Base-by-base conservation (phyloP, 805 yeast species). In the Myxozyma vanderwaltii region DNA sequence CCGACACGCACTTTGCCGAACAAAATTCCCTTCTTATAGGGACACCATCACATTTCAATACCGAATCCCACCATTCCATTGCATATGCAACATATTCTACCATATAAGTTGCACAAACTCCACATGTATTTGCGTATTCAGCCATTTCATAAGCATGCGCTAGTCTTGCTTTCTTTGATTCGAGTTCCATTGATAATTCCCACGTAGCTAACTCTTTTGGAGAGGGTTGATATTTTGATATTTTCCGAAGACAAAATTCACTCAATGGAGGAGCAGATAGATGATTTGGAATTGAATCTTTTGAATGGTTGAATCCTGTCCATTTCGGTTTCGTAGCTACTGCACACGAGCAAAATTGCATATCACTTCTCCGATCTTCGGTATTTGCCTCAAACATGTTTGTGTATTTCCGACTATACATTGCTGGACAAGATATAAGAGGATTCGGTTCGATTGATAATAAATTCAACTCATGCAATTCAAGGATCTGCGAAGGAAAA, bases 381-480 rank as follows among this genome's bases (percentile, higher is more conserved):
- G 27, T 6, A n/a, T 27, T 48, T 7, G 19, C 7, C 15, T 33
- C 48, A 26, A 17, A n/a, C 21, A 13, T n/a, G 2, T n/a, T 27
- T 3, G 13, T 10, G 2, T 13, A 10, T n/a, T 29, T 38, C n/a
- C 41, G 44, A 29, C 17, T 27, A 27, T 26, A 38, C 17, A 38
- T n/a, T 4, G 52, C 61, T 0, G 73, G 74, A 12, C 61, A 61
- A 38, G 59, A 51, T 4, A 63, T 21, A 27, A 76, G 69, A 13
- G 74, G 73, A 48, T 76, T 76, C 8, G 79, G 78, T 39, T 69
- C 64, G n/a, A 73, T 64, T 3, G 75, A 66, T 29, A 76, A 58
- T 10, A 69, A 62, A 17, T 56, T 54, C 45, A 76, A 69, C 6
- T 60, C 38, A 6, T 61, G 62, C 40, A 76, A 63, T 4, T 47